Evolutionary conservation across 75 land plant species (phyloP).

Genomic region (Chamaecyparis obtusa): DNA sequence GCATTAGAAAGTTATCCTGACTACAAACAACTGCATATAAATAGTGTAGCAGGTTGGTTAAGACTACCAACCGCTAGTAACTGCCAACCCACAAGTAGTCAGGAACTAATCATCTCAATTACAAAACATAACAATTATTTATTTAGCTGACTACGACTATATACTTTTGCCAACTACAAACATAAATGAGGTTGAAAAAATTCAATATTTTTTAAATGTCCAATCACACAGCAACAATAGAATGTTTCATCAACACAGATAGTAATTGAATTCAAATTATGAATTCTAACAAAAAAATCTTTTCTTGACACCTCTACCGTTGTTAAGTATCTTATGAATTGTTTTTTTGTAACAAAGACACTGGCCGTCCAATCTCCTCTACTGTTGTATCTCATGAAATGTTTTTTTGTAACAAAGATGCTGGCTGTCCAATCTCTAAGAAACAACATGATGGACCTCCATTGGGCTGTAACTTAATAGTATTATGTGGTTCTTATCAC

Average conservation of each 20-base stretch:
- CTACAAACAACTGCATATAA: no score
- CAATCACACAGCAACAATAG: background rate
- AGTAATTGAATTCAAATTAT: background rate
- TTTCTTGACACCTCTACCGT: background rate
- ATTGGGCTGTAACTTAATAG: background rate
- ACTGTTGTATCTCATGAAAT: no score
- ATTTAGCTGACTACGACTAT: no score
- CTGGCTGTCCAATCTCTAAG: background rate
- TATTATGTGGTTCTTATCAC: background rate
- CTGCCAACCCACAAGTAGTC: no score
- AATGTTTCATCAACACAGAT: background rate
- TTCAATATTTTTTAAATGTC: background rate
- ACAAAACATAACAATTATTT: no score
- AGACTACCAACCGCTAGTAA: no score
- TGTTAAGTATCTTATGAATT: background rate
- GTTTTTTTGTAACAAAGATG: background rate
- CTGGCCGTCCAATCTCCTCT: background rate
- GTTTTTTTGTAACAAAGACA: background rate
- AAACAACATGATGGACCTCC: background rate
- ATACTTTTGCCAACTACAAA: no score
- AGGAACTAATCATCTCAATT: no score
- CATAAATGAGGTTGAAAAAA: background rate
- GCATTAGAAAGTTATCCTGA: no score
- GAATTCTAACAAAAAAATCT: background rate
- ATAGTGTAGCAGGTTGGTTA: no score